A percentile compares a stretch with the other conserved stretches of the same genome.
Conservation (phyloP, 2,329 filamentous ascomycete genomes). For the Onygenales sp. region DNA sequence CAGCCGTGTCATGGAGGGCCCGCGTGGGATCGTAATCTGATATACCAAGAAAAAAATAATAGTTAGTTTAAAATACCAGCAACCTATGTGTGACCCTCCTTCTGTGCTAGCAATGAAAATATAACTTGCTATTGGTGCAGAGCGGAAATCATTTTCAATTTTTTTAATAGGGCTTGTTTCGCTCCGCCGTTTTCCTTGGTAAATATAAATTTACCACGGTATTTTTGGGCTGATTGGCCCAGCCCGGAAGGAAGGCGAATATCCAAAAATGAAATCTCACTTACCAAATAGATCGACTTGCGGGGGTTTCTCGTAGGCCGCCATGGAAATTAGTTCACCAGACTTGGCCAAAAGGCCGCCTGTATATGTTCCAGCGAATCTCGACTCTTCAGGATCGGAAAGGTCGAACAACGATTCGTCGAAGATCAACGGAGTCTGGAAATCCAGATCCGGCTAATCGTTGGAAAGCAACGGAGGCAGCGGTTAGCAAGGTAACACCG, state of each 20-base stretch:
- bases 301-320: slow-evolving; percentile 69
- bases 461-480: slow-evolving; percentile 12
- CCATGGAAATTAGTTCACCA: slow-evolving; percentile 65
- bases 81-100: background rate
- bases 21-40: slow-evolving; percentile 29
- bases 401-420: slow-evolving; percentile 36
- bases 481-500: slow-evolving; percentile 4
- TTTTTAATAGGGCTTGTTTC: slow-evolving; percentile 1
- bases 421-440: slow-evolving; percentile 38
- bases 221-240: background rate
- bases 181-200: slow-evolving; percentile 3
- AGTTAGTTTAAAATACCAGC: slow-evolving; percentile 5
- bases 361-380: slow-evolving; percentile 36
- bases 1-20: slow-evolving; percentile 29
- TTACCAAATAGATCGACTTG: slow-evolving; percentile 72
- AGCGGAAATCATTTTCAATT: background rate
- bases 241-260: background rate
- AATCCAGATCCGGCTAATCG: slow-evolving; percentile 33
- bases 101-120: background rate
- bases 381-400: slow-evolving; percentile 36
- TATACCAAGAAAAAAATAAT: background rate
- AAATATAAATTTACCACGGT: background rate
- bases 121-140: background rate
- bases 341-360: slow-evolving; percentile 46
- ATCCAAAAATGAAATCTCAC: slow-evolving; percentile 29